phyloP scores from a whole-genome alignment of 331 rosid species.

The Pyracantha coccinea region DNA sequence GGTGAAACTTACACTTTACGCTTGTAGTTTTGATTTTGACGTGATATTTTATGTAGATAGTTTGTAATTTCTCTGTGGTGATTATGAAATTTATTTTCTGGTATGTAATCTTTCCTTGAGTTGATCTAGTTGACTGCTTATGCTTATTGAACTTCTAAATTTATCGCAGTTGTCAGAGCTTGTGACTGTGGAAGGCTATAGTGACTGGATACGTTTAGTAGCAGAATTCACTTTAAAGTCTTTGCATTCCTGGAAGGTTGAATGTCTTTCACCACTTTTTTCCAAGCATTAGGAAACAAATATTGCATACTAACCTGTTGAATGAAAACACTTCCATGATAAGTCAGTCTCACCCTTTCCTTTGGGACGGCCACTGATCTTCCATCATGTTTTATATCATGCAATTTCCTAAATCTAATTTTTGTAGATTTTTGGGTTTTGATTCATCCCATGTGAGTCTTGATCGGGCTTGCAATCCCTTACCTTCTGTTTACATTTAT shows the following conservation, averaged over 20 bases:
- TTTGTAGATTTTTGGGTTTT: neutral
- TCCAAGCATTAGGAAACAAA: slow-evolving; percentile 3
- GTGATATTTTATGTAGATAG: neutral
- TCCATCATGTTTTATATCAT: neutral
- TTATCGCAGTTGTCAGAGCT: slow-evolving; percentile 88
- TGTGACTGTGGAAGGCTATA: slow-evolving; percentile 93
- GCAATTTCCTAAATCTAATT: neutral
- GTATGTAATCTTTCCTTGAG: neutral
- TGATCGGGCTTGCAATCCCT: neutral
- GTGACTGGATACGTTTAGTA: slow-evolving; percentile 96
- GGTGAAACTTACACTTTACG: neutral
- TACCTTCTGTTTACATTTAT: neutral
- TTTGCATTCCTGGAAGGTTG: slow-evolving; percentile 98
- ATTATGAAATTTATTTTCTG: neutral
- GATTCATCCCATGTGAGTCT: neutral
- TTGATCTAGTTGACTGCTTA: neutral
- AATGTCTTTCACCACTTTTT: slow-evolving; percentile 13
- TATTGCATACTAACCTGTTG: neutral
- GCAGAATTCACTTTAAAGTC: slow-evolving; percentile 97
- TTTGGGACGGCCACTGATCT: neutral
- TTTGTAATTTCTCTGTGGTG: neutral
- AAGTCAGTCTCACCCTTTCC: neutral
- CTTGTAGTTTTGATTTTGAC: neutral
- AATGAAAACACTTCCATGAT: neutral
- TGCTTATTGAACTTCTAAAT: neutral